Evolutionary conservation across 768 basidiomycete genomes (phyloP).

Genomic region (Rhodotorula sphaerocarpa): DNA sequence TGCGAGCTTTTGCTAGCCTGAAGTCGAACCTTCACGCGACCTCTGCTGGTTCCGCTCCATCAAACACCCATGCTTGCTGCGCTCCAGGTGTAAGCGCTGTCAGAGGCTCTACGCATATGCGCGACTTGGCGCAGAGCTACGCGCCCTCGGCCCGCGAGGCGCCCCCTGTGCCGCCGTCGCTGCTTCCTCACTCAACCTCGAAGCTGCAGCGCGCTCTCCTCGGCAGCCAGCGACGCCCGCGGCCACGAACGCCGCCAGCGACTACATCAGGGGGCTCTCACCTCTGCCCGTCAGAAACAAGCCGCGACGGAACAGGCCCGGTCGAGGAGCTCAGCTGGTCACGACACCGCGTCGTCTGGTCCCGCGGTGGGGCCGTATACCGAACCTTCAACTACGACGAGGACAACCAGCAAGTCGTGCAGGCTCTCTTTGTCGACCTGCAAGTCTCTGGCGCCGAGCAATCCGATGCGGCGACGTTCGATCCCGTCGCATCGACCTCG

Average conservation of each 20-base stretch:
- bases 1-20: too few species aligned
- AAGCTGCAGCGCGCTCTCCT: not conserved
- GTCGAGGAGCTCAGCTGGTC: constrained; percentile 6
- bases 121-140: too few species aligned
- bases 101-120: too few species aligned
- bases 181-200: not conserved
- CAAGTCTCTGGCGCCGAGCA: not conserved
- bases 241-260: not conserved
- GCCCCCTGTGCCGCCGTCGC: not conserved
- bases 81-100: too few species aligned
- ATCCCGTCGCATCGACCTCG: too few species aligned
- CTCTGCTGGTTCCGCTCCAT: too few species aligned
- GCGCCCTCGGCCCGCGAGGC: too few species aligned
- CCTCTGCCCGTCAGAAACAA: too few species aligned
- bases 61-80: too few species aligned
- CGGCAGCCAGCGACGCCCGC: not conserved
- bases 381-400: not conserved
- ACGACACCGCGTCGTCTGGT: not conserved
- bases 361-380: not conserved
- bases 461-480: too few species aligned
- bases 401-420: not conserved
- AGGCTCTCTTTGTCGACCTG: constrained; percentile 6
- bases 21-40: too few species aligned
- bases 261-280: not conserved
- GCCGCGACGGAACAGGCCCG: not conserved